Conservation (phyloP, 2,329 filamentous ascomycete genomes). For the Coniochaeta sp. region DNA sequence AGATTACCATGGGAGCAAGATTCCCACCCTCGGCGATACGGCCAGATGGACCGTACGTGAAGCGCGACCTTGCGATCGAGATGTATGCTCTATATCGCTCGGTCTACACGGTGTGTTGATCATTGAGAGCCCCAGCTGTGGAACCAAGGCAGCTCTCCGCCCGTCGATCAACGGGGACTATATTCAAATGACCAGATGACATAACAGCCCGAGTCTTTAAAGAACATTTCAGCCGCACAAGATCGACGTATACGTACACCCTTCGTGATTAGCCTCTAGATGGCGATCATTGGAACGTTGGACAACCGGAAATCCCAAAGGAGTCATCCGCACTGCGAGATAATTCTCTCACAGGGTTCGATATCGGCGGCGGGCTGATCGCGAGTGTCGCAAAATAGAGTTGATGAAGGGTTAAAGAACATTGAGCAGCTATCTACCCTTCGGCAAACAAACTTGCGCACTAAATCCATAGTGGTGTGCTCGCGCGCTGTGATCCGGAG, state of each 20-base stretch:
- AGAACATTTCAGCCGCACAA: constrained; percentile 1
- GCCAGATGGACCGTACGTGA: background rate
- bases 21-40: background rate
- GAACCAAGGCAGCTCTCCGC: background rate
- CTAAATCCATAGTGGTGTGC: background rate
- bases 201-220: background rate
- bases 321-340: background rate
- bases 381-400: background rate
- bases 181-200: constrained; percentile 2
- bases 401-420: background rate
- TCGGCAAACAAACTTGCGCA: background rate
- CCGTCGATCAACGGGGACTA: background rate
- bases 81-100: background rate
- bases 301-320: background rate
- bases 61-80: background rate
- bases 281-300: background rate
- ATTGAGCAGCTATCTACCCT: background rate
- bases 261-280: background rate
- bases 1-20: background rate
- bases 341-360: background rate
- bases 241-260: background rate
- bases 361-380: background rate
- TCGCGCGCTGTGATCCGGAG: background rate
- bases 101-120: background rate
- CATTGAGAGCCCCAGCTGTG: background rate